Conservation (phyloP, 208 protist genomes). For the Balamuthia mandrillaris region DNA sequence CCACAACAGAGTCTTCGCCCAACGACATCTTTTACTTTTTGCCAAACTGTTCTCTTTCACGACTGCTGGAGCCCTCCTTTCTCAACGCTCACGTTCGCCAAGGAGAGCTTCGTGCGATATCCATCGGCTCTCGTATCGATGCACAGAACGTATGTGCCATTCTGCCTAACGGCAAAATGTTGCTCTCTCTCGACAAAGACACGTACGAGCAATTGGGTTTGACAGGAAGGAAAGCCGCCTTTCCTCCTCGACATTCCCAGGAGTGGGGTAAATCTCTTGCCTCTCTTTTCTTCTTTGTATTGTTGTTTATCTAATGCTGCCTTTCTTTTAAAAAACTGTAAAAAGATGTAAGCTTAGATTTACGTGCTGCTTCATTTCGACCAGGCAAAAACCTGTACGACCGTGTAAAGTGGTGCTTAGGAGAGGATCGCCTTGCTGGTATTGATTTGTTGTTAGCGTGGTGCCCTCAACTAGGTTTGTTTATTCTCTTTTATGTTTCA, state of each 20-base stretch:
- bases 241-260: too few species aligned
- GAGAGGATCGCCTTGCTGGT: background rate
- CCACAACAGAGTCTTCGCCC: too few species aligned
- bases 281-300: too few species aligned
- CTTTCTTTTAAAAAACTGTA: too few species aligned
- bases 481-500: too few species aligned
- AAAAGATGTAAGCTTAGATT: background rate
- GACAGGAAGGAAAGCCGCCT: background rate
- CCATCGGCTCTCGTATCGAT: background rate
- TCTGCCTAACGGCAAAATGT: background rate
- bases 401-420: background rate
- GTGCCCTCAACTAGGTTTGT: too few species aligned
- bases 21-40: too few species aligned
- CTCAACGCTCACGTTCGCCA: too few species aligned
- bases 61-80: too few species aligned
- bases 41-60: too few species aligned
- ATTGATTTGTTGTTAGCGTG: background rate
- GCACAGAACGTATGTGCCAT: conserved; percentile 18
- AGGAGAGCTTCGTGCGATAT: conserved; percentile 7
- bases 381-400: conserved; percentile 28
- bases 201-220: conserved; percentile 36
- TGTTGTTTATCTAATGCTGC: too few species aligned
- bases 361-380: background rate
- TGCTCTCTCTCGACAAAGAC: conserved; percentile 34
- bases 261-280: too few species aligned